These are phyloP conservation scores for Theobroma cacao DNA, from an alignment of 345 rosid genomes.

Conservation along the genomic window DNA sequence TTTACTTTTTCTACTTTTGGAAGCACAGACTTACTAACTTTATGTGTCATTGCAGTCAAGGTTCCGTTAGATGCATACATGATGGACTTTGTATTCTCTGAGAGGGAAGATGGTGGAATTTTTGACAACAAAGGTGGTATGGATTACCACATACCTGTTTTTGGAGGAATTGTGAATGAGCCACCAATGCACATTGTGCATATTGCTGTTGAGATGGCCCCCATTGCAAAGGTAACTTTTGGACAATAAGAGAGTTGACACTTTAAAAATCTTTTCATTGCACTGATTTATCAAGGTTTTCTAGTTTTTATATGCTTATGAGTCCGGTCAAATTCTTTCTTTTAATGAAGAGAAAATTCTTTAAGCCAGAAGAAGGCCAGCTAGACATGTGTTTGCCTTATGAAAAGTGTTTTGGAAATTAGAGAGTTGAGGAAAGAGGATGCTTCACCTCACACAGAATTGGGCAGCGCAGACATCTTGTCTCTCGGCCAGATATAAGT, in stretches of 20 bases:
- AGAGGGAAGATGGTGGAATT: constrained; percentile 77
- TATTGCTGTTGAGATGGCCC: constrained; percentile 97
- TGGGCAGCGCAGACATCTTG: not conserved
- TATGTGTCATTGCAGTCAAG: constrained; percentile 56
- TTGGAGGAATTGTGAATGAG: constrained; percentile 72
- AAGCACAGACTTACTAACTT: constrained; percentile 4
- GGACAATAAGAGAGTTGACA: not conserved
- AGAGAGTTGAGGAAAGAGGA: not conserved
- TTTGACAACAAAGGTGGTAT: constrained; percentile 72
- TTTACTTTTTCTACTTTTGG: not conserved
- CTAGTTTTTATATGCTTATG: not conserved
- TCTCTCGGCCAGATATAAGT: not conserved
- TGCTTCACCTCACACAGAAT: not conserved
- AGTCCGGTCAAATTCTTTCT: not conserved
- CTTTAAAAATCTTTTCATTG: not conserved
- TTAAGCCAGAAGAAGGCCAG: not conserved
- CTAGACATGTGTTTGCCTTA: not conserved
- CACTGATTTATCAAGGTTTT: not conserved
- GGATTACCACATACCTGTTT: constrained; percentile 87
- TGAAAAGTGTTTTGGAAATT: not conserved
- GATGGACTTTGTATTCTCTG: constrained; percentile 99
- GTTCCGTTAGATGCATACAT: constrained; percentile 89
- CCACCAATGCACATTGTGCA: constrained; percentile 92
- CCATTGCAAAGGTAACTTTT: constrained; percentile 76
- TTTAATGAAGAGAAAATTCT: not conserved